Conservation (phyloP, 371 early-diverging fungal genomes). For the Umbelopsis sp. region DNA sequence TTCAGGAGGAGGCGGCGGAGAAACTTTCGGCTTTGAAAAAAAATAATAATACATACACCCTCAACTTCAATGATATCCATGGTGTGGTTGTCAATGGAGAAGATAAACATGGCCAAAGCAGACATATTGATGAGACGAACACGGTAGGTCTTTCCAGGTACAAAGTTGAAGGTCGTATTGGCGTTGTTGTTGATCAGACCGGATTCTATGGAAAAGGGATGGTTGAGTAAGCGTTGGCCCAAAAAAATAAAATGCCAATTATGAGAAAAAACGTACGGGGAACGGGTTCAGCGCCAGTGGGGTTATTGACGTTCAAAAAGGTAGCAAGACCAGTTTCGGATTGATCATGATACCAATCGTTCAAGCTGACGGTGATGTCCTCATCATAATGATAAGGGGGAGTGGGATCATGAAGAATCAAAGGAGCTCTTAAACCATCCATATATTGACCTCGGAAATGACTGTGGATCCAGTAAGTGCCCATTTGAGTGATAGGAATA, state of each 20-base stretch:
- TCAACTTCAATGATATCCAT: conserved; percentile 84
- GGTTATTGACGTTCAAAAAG: conserved; percentile 63
- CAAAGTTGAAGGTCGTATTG: conserved; percentile 53
- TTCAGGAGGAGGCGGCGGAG: not conserved
- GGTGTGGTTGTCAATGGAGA: conserved; percentile 80
- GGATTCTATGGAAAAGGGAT: conserved; percentile 33
- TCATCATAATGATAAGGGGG: conserved; percentile 73
- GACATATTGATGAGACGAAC: conserved; percentile 82
- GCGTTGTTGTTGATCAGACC: conserved; percentile 57
- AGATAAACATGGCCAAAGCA: conserved; percentile 72
- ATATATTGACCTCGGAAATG: conserved; percentile 74
- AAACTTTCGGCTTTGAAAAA: not conserved
- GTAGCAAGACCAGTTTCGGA: conserved; percentile 40
- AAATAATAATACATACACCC: conserved; percentile 50
- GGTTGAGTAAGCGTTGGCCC: not conserved
- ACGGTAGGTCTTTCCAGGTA: conserved; percentile 82
- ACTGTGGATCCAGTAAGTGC: conserved; percentile 80
- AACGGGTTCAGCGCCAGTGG: conserved; percentile 69
- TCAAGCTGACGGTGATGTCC: conserved; percentile 59
- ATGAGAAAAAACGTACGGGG: conserved; percentile 36
- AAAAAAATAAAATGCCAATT: no score
- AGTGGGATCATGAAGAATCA: conserved; percentile 66
- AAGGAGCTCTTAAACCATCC: conserved; percentile 79
- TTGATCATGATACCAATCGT: conserved; percentile 72
- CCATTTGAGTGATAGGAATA: conserved; percentile 62